Evolutionary conservation across 2,329 filamentous ascomycete species (phyloP).

Genomic region (Trichoderma endophyticum): DNA sequence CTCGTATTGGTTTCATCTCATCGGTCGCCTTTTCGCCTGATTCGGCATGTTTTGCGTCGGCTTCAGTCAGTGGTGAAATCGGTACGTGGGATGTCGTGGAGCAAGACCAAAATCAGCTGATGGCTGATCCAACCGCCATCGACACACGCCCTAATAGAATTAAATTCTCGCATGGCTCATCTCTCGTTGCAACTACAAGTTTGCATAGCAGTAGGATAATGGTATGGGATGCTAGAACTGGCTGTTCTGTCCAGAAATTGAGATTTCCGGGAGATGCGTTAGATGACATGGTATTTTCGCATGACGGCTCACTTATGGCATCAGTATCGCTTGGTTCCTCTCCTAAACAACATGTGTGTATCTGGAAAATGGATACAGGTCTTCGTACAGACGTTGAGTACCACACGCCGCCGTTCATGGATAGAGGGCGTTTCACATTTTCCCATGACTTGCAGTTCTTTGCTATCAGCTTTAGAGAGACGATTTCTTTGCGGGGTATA

Average conservation of each 20-base stretch:
- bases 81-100: neutral
- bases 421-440: neutral
- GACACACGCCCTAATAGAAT: neutral
- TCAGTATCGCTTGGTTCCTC: neutral
- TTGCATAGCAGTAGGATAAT: neutral
- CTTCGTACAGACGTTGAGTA: too few relatives aligned
- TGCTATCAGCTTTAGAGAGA: neutral
- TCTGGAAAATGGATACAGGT: neutral
- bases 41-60: neutral
- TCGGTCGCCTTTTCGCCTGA: neutral
- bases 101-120: neutral
- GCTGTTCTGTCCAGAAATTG: neutral
- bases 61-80: neutral
- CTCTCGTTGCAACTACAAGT: neutral
- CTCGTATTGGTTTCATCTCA: neutral
- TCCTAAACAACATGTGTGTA: neutral
- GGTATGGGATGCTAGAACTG: neutral
- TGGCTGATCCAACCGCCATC: neutral
- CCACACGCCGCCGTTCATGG: too few relatives aligned
- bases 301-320: neutral
- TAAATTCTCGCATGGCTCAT: neutral
- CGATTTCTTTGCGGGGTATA: neutral
- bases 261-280: neutral
- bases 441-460: neutral
- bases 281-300: neutral